Evolutionary conservation across 805 yeast genomes (phyloP), one percentile per base, ranked within the genome.

Genomic region (Cyberlindnera mississippiensis): DNA sequence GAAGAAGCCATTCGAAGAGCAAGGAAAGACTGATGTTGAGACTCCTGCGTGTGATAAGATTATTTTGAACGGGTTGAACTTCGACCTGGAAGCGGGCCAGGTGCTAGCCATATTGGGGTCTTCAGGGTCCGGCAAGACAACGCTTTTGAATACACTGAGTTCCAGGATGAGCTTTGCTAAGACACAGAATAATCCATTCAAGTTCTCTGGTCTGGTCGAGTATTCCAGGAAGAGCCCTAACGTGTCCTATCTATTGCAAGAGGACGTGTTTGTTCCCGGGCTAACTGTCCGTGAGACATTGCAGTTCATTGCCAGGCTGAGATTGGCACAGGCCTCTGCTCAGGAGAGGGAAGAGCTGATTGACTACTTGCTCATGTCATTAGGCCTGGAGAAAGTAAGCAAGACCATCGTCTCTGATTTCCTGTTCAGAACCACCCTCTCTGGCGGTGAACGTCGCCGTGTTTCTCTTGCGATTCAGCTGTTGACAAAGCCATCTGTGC

Each of bases 71-170:
- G 60, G 76, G 20, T 66, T 85, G 35, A 76, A 85, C 2, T 71
- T 85, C 45, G 78, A 77, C 38, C 66, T 85, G 10, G 73, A 76
- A 0, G 59, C 75, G 12, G 85, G 86, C 14, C 67, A 82, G 9
- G 61, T 88, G 29, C 71, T 87, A 61, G 95, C 95, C 6, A 83
- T 87, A 9, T 73, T 88, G 67, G 96, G 96, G 3, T 91, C 95
- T 0, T 82, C 90, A 0, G 96, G 96, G 0, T 78, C 88, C 3
- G 96, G 95, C 4, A 87, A 88, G 55, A 87, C 96, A 0, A 85
- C 96, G 0, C 59, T 87, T 33, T 64, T 87, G 17, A 87, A 87
- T 56, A 76, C 78, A 0, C 58, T 83, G 36, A 79, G 87, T 0
- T 72, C 76, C 35, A 60, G 83, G 22, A 42, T 42, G 47, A 31